These are phyloP conservation scores for Oxyria digyna DNA, from an alignment of 148 eudicot species.

Conservation along the genomic window DNA sequence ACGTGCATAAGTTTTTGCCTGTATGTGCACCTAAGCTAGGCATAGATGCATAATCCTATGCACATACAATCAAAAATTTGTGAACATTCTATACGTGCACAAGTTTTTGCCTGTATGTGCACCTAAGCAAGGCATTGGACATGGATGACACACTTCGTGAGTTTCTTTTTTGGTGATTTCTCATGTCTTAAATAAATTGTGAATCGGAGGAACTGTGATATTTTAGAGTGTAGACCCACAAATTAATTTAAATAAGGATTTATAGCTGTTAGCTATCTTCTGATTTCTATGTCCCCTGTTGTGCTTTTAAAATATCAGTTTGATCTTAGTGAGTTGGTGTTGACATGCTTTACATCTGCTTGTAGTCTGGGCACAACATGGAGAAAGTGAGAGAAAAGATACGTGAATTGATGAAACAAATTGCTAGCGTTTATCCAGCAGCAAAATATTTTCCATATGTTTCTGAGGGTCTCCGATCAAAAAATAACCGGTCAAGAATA, in stretches of 20 bases:
- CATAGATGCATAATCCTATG: too few species aligned
- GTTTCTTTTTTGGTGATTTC: background rate
- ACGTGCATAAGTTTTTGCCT: too few species aligned
- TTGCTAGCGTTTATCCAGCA: constrained; percentile 61
- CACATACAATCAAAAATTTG: too few species aligned
- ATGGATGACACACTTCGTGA: background rate
- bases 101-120: too few species aligned
- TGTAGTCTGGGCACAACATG: constrained; percentile 91
- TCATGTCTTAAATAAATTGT: background rate
- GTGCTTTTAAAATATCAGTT: too few species aligned
- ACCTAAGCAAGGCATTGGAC: too few species aligned
- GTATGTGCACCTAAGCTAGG: too few species aligned
- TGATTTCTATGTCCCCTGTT: background rate
- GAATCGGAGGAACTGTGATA: background rate
- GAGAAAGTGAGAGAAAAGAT: constrained; percentile 87
- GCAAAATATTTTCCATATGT: constrained; percentile 74
- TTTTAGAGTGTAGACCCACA: background rate
- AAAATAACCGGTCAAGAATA: constrained; percentile 77
- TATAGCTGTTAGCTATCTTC: background rate
- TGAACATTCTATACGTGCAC: too few species aligned
- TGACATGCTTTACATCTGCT: constrained; percentile 1
- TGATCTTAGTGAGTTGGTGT: background rate
- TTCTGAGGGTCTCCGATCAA: constrained; percentile 83
- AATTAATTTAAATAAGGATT: background rate
- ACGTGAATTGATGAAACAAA: constrained; percentile 70